Percentiles rank a stretch among this genome's conserved stretches.
Conservation (phyloP, 2,329 filamentous ascomycete species). For the Ophiostoma sp. region DNA sequence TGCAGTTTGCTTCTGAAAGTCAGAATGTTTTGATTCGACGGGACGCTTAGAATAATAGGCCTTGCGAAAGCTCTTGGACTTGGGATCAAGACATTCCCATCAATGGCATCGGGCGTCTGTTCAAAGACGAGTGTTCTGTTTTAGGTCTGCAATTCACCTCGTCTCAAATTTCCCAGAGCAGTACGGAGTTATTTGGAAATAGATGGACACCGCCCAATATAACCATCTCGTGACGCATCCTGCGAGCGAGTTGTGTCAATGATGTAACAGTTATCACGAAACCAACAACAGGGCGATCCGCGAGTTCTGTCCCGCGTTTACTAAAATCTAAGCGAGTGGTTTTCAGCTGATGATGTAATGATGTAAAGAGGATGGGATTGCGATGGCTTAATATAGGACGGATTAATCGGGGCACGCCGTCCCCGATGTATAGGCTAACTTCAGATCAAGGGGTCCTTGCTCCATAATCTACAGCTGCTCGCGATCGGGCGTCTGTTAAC, state of each 20-base stretch:
- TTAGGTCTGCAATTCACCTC: no score
- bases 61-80: background rate
- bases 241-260: no score
- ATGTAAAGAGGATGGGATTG: background rate
- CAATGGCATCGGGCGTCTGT: background rate
- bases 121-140: no score
- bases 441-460: background rate
- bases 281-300: no score
- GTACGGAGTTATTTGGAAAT: no score
- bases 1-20: background rate
- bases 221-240: background rate
- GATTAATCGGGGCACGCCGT: background rate
- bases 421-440: background rate
- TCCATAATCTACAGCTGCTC: background rate
- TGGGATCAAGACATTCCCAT: background rate
- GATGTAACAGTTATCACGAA: no score
- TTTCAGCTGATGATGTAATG: no score
- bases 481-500: background rate
- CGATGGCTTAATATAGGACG: conserved; percentile 2
- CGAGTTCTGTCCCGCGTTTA: no score
- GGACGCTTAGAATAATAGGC: background rate
- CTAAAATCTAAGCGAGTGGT: no score
- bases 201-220: background rate
- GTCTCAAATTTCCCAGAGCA: no score
- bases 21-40: background rate